Base-by-base conservation (phyloP, 2,329 filamentous ascomycete species). In the Xylariaceae sp. region DNA sequence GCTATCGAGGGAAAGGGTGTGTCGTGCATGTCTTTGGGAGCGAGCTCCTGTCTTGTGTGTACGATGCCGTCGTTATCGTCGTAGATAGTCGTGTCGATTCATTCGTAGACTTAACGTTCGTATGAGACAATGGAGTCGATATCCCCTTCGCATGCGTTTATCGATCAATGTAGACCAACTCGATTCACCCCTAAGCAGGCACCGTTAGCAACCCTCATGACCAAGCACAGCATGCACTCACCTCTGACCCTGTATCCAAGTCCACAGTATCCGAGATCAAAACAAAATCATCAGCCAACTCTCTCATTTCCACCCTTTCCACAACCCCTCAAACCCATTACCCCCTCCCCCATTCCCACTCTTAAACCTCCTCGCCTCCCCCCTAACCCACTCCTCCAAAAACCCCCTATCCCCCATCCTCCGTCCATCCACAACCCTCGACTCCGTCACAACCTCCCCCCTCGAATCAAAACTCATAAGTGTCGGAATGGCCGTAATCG, bases 401-500 rank as follows among this genome's bases (percentile, higher is more conserved):
- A 81, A 83, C 58, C 72, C 69, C 23, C 75, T 72, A 65, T 84
- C 79, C 2, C 74, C 74, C 61, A 86, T 72, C 64, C 75, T 74
- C 58, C 74, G 75, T 13, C 73, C 79, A 66, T 85, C 81, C 2
- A 74, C 72, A 23, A 84, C 68, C 70, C 78, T 81, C 49, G 79
- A 81, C 55, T 73, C 68, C 1, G 73, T 71, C 69, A 81, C 77
- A 1, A 80, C 76, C 71, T 84, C 82, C 51, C 80, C 82, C 51
- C 80, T 79, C 15, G 76, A 77, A 60, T 83, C 81, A 66, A 86
- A 85, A 67, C 78, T 79, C 53, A 86, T 72, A 58, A 87, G 70
- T 7, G 82, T 85, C 23, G 83, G 83, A 62, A 85, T 75, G 13
- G 77, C 77, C 30, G 76, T 82, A 66, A 86, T 82, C 80, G 83